Evolutionary conservation across 495 filamentous ascomycete species (phyloP).

Genomic region (Podospora conica): DNA sequence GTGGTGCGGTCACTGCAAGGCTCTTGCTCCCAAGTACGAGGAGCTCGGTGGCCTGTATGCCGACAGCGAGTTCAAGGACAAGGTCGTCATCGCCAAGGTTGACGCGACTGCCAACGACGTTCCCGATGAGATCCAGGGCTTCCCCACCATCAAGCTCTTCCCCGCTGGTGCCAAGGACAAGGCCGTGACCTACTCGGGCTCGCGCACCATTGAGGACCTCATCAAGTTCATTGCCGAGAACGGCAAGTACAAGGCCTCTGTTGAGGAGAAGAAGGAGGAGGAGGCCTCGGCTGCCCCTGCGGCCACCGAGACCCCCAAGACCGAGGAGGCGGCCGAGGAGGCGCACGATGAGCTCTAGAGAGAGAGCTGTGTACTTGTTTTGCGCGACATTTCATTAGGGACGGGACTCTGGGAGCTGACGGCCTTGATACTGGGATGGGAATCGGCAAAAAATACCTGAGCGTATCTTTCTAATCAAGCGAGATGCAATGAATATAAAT

Average conservation of each 20-base stretch:
- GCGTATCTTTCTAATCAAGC: constrained; percentile 22
- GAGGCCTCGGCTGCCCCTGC: constrained; percentile 50
- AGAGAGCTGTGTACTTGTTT: constrained; percentile 22
- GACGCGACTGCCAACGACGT: constrained; percentile 97
- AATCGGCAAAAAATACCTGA: constrained; percentile 26
- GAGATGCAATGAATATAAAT: constrained; percentile 8
- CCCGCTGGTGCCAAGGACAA: constrained; percentile 80
- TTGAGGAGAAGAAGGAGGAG: constrained; percentile 48
- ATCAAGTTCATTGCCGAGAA: constrained; percentile 92
- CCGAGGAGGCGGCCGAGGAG: constrained; percentile 38
- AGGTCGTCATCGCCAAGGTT: constrained; percentile 95
- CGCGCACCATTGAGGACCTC: constrained; percentile 89
- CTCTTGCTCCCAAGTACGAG: constrained; percentile 82
- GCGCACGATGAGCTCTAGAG: constrained; percentile 63
- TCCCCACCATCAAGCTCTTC: constrained; percentile 99
- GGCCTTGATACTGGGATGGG: constrained; percentile 20
- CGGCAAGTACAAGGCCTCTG: constrained; percentile 72
- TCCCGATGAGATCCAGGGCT: constrained; percentile 92
- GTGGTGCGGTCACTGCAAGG: constrained; percentile 99
- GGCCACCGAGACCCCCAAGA: constrained; percentile 39
- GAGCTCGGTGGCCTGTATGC: constrained; percentile 80
- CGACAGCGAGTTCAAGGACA: constrained; percentile 62
- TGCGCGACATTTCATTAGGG: constrained; percentile 23
- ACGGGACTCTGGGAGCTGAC: constrained; percentile 12
- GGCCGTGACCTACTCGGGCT: constrained; percentile 80